Percentiles rank a stretch among this genome's conserved stretches.
Evolutionary conservation across 768 basidiomycete genomes (phyloP).

Genomic region (Termitomyces eurrhizus): DNA sequence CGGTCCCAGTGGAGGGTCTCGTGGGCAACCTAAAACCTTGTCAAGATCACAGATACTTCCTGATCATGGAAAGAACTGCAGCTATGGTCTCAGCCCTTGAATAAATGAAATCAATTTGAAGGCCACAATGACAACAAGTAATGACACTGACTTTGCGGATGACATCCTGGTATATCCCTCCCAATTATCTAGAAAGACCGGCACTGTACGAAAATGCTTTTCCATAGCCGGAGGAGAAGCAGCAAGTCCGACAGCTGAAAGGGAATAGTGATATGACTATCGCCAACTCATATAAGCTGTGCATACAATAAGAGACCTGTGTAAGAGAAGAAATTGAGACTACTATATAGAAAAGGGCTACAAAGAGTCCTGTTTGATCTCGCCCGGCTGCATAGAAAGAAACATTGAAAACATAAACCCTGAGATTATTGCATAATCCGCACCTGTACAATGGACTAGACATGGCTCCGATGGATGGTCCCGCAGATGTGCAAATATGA

Average conservation of each 20-base stretch:
- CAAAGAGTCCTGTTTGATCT: conserved; percentile 38
- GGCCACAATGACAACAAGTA: neutral
- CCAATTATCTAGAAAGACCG: conserved; percentile 29
- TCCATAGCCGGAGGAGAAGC: conserved; percentile 27
- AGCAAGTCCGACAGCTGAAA: conserved; percentile 34
- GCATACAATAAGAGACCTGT: neutral
- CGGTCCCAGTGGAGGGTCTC: conserved; percentile 84
- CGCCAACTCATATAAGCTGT: conserved; percentile 35
- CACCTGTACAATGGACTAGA: conserved; percentile 42
- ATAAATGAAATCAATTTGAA: conserved; percentile 8
- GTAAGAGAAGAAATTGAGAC: neutral
- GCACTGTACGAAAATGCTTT: conserved; percentile 23
- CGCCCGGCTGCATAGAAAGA: conserved; percentile 36
- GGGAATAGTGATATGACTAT: conserved; percentile 36
- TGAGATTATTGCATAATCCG: conserved; percentile 1
- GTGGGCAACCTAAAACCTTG: conserved; percentile 50
- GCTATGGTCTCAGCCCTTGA: conserved; percentile 34
- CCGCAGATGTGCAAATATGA: conserved; percentile 32
- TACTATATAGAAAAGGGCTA: conserved; percentile 32
- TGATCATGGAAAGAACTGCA: conserved; percentile 26
- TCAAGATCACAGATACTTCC: conserved; percentile 14
- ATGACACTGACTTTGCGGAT: conserved; percentile 25
- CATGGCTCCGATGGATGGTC: conserved; percentile 35
- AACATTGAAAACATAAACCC: neutral
- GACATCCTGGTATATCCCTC: conserved; percentile 31